These are phyloP conservation scores for Lachancea fermentati DNA, from an alignment of 805 yeast genomes.

Conservation along the genomic window DNA sequence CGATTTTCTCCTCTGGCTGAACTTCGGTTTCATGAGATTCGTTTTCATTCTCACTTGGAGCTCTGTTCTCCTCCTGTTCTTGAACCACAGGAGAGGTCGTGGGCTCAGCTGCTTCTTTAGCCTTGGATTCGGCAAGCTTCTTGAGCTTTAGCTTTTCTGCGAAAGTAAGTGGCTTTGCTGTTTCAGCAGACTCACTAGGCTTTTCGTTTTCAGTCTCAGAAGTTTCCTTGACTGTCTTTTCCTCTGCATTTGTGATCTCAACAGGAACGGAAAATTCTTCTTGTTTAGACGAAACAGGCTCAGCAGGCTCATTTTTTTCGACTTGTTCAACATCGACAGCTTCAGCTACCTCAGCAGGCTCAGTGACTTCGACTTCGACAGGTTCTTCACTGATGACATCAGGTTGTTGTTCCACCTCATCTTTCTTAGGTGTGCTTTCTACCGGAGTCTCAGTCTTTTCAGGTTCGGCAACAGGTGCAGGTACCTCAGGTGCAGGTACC, in stretches of 20 bases:
- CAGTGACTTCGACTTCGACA: constrained; percentile 1
- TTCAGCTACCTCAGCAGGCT: constrained; percentile 2
- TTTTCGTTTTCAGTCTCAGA: constrained; percentile 13
- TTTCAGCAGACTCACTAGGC: constrained; percentile 8
- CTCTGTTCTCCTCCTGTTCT: background rate
- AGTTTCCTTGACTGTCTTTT: constrained; percentile 15
- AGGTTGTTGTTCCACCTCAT: background rate
- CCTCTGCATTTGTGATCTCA: constrained; percentile 5
- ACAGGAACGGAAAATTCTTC: no score
- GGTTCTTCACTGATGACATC: background rate
- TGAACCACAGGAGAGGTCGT: no score
- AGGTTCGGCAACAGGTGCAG: constrained; percentile 1
- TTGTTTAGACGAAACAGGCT: no score
- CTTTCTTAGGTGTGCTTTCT: background rate
- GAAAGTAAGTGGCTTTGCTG: constrained; percentile 16
- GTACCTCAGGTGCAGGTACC: constrained; percentile 8
- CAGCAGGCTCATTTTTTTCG: background rate
- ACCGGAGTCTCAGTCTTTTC: background rate
- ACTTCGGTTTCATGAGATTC: no score
- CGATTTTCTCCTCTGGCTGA: constrained; percentile 4
- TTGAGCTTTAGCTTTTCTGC: constrained; percentile 25
- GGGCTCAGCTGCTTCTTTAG: constrained; percentile 8
- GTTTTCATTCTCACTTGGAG: no score
- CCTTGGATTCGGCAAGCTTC: constrained; percentile 18
- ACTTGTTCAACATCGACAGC: background rate